phyloP scores from a whole-genome alignment of 2,329 filamentous ascomycete genomes.

The Truncatella angustata region DNA sequence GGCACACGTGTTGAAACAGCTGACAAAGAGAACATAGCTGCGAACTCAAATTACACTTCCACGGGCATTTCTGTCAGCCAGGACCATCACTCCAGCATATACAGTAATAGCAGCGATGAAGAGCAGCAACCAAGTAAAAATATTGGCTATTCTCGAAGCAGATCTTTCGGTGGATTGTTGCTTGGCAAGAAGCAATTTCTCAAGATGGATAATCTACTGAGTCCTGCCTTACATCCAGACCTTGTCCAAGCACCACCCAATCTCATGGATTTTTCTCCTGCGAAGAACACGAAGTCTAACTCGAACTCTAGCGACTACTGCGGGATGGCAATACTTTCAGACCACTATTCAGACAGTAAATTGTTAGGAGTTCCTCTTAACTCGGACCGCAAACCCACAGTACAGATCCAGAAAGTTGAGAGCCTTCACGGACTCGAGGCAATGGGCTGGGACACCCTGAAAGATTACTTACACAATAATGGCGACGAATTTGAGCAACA shows the following conservation, averaged over 20 bases:
- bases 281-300: too few species aligned
- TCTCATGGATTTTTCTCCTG: too few species aligned
- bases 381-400: not conserved
- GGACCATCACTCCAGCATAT: too few species aligned
- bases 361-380: not conserved
- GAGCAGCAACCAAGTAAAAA: too few species aligned
- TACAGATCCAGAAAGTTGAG: not conserved
- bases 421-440: not conserved
- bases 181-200: not conserved
- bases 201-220: not conserved
- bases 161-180: not conserved
- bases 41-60: too few species aligned
- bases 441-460: not conserved
- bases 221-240: not conserved
- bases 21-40: too few species aligned
- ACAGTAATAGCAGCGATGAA: too few species aligned
- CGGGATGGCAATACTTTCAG: not conserved
- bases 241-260: not conserved
- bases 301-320: too few species aligned
- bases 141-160: too few species aligned
- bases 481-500: constrained; percentile 2
- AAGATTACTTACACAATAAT: constrained; percentile 10
- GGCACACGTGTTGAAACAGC: too few species aligned
- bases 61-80: too few species aligned
- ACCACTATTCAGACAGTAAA: not conserved